Base-by-base conservation (phyloP, 169 alveolate species). In the Babesia sp. region DNA sequence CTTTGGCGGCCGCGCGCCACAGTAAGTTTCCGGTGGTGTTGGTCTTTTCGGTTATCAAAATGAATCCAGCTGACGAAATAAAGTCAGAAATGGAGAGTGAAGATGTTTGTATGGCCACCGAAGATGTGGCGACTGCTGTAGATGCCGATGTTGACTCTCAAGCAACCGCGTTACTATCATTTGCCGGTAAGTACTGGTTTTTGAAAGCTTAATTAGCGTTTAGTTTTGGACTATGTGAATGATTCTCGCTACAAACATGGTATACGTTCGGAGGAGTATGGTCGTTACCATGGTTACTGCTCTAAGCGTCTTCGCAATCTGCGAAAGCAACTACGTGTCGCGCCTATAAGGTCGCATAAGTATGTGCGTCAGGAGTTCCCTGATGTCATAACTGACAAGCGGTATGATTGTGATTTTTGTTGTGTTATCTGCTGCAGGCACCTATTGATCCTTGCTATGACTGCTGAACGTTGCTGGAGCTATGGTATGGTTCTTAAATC, bases 401-500 rank as follows among this genome's bases (percentile, higher is more conserved):
- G 89, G 85, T n/a, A n/a, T 79, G 53, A 73, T 8, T 28, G 39
- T n/a, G 4, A n/a, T 9, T 20, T 33, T 1, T 24, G 6, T 45
- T 26, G 6, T 28, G 9, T 20, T 16, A 42, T 20, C 36, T 26
- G n/a, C 28, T 34, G 33, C 69, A 79, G 87, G 71, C 72, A 72
- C 75, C 81, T 81, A 28, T 79, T 60, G 56, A 81, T 81, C 60
- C 75, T 81, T 31, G 57, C 80, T 11, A 51, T 81, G 3, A 54
- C 57, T 45, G 71, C 74, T 34, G 89, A 81, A 44, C 58, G 89
- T 14, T 45, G 58, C 28, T 81, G 89, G 89, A 39, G 57, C 33
- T 42, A 72, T 24, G 89, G 64, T 55, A 81, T 81, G 89, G 74
- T 56, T 26, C 60, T 81, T 44, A 81, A 81, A 34, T 71, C 89